phyloP scores from a whole-genome alignment of 495 filamentous ascomycete species.

The Jackrogersella multiformis region DNA sequence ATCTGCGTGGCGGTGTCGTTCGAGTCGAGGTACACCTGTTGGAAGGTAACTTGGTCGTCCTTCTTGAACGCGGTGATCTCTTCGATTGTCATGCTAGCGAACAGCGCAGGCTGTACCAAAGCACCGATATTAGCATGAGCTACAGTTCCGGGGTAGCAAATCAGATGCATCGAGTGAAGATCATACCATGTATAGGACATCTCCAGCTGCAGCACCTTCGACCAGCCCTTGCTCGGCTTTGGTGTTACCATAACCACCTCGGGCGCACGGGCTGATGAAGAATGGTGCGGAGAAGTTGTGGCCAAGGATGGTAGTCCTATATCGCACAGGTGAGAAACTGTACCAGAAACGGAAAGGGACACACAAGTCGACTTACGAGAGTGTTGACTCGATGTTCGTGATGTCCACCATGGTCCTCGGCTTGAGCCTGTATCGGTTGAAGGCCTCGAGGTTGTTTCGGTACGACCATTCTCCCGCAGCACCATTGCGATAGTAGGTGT shows the following conservation, averaged over 20 bases:
- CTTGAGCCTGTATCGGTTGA: slow-evolving; percentile 40
- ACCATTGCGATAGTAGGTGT: slow-evolving; percentile 55
- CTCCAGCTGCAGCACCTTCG: slow-evolving; percentile 44
- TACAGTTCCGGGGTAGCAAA: neutral
- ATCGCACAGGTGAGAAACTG: neutral
- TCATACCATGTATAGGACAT: slow-evolving; percentile 51
- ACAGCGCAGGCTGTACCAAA: slow-evolving; percentile 35
- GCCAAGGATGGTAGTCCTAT: slow-evolving; percentile 50
- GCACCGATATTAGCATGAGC: slow-evolving; percentile 5
- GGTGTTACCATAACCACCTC: slow-evolving; percentile 48
- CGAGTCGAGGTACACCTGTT: slow-evolving; percentile 51
- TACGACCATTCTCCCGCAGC: slow-evolving; percentile 55
- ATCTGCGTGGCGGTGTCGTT: slow-evolving; percentile 48
- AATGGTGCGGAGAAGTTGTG: slow-evolving; percentile 55
- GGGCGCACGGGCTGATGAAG: slow-evolving; percentile 54
- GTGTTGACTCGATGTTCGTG: slow-evolving; percentile 45
- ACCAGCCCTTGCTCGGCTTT: slow-evolving; percentile 52
- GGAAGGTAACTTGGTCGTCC: slow-evolving; percentile 48
- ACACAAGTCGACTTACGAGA: slow-evolving; percentile 22
- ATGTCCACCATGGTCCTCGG: slow-evolving; percentile 47
- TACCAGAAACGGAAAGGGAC: neutral
- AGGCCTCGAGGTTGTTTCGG: slow-evolving; percentile 53
- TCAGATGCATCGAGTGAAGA: neutral
- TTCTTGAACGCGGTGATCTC: slow-evolving; percentile 47
- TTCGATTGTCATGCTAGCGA: slow-evolving; percentile 48